Percentiles rank a stretch among this genome's conserved stretches.
Conservation (phyloP, 129 eudicot genomes). For the Smallanthus sonchifolius region DNA sequence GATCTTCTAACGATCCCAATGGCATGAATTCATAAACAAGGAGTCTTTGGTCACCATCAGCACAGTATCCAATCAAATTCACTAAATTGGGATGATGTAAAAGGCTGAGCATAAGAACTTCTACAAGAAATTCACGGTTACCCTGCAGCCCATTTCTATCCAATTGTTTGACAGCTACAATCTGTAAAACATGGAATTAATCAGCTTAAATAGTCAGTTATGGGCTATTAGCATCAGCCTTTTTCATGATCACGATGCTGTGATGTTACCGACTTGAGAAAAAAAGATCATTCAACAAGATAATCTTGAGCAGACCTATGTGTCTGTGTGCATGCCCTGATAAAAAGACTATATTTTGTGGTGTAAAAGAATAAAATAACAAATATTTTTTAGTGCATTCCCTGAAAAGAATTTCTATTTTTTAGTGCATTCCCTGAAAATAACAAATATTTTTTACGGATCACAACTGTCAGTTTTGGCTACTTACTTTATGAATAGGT, state of each 20-base stretch:
- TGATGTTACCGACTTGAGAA: background rate
- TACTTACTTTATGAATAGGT: background rate
- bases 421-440: background rate
- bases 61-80: constrained; percentile 85
- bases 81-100: constrained; percentile 85
- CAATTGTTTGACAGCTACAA: constrained; percentile 87
- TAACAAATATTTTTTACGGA: no score
- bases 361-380: background rate
- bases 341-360: background rate
- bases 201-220: background rate
- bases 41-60: constrained; percentile 97
- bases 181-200: constrained; percentile 38
- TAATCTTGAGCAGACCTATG: background rate
- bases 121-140: constrained; percentile 90
- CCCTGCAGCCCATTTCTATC: constrained; percentile 99
- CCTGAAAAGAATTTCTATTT: background rate
- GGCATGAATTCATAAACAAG: constrained; percentile 96
- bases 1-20: constrained; percentile 91
- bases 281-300: background rate
- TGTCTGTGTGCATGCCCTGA: background rate
- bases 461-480: background rate
- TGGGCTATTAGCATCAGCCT: background rate
- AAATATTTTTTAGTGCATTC: background rate
- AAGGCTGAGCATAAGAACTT: constrained; percentile 98
- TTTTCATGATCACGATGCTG: background rate